phyloP scores from a whole-genome alignment of 352 stramenopile species.

The Globisporangium spiculum region DNA sequence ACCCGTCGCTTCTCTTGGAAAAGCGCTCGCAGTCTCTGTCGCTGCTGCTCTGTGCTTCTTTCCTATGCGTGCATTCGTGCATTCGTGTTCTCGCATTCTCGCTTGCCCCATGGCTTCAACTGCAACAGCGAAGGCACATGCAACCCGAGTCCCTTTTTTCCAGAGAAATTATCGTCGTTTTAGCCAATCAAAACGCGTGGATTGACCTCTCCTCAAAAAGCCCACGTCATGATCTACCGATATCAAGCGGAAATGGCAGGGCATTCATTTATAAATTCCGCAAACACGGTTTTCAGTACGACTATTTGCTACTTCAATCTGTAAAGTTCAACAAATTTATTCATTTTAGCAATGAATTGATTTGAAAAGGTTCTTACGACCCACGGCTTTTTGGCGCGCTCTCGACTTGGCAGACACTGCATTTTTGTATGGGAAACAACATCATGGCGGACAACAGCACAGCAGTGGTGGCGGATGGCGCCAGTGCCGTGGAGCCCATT shows the following conservation, averaged over 20 bases:
- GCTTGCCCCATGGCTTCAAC: neutral
- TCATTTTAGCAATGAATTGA: neutral
- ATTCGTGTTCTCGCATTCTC: neutral
- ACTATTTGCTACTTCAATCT: neutral
- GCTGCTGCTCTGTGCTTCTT: neutral
- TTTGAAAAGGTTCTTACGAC: neutral
- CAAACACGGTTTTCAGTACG: neutral
- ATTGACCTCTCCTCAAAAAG: neutral
- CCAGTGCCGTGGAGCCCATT: neutral
- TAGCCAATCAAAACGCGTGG: neutral
- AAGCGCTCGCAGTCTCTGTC: neutral
- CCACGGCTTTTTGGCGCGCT: slow-evolving; percentile 3
- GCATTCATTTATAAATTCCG: neutral
- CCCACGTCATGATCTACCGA: neutral
- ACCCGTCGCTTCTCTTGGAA: neutral
- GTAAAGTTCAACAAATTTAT: neutral
- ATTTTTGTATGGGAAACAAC: slow-evolving; percentile 12
- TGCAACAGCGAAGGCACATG: slow-evolving; percentile 1
- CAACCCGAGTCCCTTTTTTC: neutral
- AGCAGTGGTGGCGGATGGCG: neutral
- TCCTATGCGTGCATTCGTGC: neutral
- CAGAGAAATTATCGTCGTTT: neutral
- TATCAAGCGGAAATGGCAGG: neutral
- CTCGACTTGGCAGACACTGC: neutral
- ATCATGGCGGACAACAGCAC: neutral